Conservation (phyloP, 345 rosid genomes). For the Aquilaria sinensis region DNA sequence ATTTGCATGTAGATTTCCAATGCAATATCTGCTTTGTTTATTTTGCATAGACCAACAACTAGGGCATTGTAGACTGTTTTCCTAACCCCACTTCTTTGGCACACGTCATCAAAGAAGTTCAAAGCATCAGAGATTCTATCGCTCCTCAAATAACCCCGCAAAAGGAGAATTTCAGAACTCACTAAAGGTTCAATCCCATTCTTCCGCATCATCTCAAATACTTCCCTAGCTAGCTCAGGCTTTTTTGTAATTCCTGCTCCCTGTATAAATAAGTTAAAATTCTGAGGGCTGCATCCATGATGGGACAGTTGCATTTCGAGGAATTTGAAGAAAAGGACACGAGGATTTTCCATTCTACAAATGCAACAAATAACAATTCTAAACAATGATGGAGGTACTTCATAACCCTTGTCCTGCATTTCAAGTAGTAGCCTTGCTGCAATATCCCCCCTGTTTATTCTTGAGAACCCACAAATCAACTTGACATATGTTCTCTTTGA, state of each 20-base stretch:
- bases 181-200: conserved; percentile 39
- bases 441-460: conserved; percentile 45
- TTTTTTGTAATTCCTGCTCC: conserved; percentile 70
- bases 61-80: conserved; percentile 37
- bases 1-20: conserved; percentile 36
- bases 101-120: conserved; percentile 35
- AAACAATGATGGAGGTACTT: conserved; percentile 24
- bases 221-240: conserved; percentile 65
- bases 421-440: conserved; percentile 60
- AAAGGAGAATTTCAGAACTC: conserved; percentile 37
- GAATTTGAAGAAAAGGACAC: conserved; percentile 32
- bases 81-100: conserved; percentile 22
- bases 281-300: conserved; percentile 17
- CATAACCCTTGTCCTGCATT: conserved; percentile 71
- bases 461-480: conserved; percentile 49
- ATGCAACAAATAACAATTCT: conserved; percentile 52
- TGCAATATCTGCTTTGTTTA: conserved; percentile 40
- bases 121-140: conserved; percentile 55
- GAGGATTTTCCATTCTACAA: conserved; percentile 39
- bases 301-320: conserved; percentile 51
- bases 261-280: conserved; percentile 52
- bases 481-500: conserved; percentile 21
- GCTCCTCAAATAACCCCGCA: conserved; percentile 57
- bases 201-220: conserved; percentile 54
- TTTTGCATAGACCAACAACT: conserved; percentile 55